These are phyloP conservation scores for Komagataella populi DNA, from an alignment of 805 yeast species.

Conservation along the genomic window DNA sequence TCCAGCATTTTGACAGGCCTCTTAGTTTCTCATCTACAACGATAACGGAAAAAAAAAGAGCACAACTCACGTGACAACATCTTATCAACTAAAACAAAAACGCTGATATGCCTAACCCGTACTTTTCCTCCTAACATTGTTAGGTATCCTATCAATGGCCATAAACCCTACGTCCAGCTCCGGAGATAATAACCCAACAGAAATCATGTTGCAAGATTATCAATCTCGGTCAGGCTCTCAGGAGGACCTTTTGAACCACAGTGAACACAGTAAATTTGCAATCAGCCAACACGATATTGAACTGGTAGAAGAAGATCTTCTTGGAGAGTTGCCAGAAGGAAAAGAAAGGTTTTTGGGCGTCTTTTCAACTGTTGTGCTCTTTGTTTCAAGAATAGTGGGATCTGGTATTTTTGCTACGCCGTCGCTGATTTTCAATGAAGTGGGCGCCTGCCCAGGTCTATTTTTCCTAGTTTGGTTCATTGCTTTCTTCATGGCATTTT, in stretches of 20 bases:
- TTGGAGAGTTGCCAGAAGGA: conserved; percentile 56
- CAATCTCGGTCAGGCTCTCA: neutral
- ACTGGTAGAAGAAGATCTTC: neutral
- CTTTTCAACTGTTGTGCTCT: conserved; percentile 49
- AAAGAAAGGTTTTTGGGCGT: conserved; percentile 46
- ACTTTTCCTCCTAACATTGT: neutral
- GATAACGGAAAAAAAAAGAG: neutral
- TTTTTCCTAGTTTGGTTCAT: conserved; percentile 52
- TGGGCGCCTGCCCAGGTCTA: conserved; percentile 51
- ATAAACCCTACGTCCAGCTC: neutral
- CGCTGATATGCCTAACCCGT: neutral
- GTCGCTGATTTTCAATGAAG: conserved; percentile 48
- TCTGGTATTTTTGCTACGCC: conserved; percentile 72
- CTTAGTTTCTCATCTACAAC: neutral
- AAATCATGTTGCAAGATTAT: neutral
- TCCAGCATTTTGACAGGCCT: too few relatives aligned
- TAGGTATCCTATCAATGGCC: neutral
- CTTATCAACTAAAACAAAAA: neutral
- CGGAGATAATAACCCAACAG: neutral
- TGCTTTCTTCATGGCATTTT: conserved; percentile 48
- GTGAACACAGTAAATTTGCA: neutral
- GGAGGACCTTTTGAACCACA: neutral
- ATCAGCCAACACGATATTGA: neutral
- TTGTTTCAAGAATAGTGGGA: conserved; percentile 60
- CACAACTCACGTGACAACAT: neutral